Conservation (phyloP, 2,329 filamentous ascomycete genomes). For the Pezizomycotina sp. region DNA sequence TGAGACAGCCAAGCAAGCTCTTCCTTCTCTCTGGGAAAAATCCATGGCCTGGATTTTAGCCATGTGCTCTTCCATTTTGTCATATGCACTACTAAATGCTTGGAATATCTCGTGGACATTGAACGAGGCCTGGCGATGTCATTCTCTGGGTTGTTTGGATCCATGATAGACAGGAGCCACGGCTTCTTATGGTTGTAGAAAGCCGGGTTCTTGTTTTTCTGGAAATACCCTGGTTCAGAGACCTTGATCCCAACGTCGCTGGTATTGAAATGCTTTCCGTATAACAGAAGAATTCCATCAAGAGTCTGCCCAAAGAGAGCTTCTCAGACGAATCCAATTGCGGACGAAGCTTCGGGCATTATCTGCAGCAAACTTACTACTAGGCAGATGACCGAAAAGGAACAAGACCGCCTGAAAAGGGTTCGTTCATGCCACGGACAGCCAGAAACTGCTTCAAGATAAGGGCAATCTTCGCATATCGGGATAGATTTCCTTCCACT, state of each 20-base stretch:
- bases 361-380: conserved; percentile 77
- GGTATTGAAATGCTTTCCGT: conserved; percentile 67
- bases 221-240: conserved; percentile 52
- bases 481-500: conserved; percentile 65
- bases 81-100: conserved; percentile 52
- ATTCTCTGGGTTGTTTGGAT: conserved; percentile 70
- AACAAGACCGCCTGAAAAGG: conserved; percentile 75
- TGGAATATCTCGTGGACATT: conserved; percentile 50
- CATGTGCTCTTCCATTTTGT: conserved; percentile 43
- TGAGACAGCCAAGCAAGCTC: conserved; percentile 54
- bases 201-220: conserved; percentile 44
- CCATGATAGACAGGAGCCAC: conserved; percentile 56
- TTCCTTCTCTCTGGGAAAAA: conserved; percentile 24
- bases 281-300: conserved; percentile 81
- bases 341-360: conserved; percentile 52
- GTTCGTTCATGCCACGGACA: conserved; percentile 83
- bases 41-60: conserved; percentile 31
- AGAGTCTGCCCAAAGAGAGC: conserved; percentile 48
- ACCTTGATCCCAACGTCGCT: conserved; percentile 55
- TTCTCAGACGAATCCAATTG: conserved; percentile 46
- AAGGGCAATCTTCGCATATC: conserved; percentile 70
- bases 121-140: conserved; percentile 73
- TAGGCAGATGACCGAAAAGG: conserved; percentile 85
- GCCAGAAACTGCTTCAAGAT: conserved; percentile 83
- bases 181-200: conserved; percentile 18